These are phyloP conservation scores for Aspergillus fijiensis DNA, from an alignment of 2,329 filamentous ascomycete genomes.

Conservation along the genomic window DNA sequence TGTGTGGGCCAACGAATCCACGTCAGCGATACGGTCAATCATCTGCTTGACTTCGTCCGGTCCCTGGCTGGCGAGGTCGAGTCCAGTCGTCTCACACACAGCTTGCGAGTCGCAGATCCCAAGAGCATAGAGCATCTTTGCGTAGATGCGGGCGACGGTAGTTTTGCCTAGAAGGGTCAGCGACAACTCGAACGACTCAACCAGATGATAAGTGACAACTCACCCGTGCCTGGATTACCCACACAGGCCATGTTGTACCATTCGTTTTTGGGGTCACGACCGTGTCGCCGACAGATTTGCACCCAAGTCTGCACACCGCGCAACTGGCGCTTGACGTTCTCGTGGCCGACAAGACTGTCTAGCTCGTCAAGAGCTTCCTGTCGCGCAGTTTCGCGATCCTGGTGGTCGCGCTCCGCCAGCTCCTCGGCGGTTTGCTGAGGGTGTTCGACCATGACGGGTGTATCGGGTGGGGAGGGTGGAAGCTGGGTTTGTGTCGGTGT, in stretches of 20 bases:
- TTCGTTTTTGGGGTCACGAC: slow-evolving; percentile 20
- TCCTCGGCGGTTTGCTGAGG: slow-evolving; percentile 4
- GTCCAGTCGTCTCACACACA: slow-evolving; percentile 15
- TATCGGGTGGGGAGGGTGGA: not conserved
- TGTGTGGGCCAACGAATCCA: slow-evolving; percentile 8
- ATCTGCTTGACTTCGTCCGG: slow-evolving; percentile 9
- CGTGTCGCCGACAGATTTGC: slow-evolving; percentile 22
- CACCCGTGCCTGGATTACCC: slow-evolving; percentile 22
- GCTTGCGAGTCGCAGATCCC: slow-evolving; percentile 16
- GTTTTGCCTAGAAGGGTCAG: slow-evolving; percentile 13
- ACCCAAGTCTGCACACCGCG: slow-evolving; percentile 22
- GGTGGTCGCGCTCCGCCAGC: slow-evolving; percentile 9
- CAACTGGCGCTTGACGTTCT: slow-evolving; percentile 22
- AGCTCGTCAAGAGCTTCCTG: slow-evolving; percentile 17
- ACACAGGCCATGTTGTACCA: slow-evolving; percentile 24
- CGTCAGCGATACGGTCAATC: slow-evolving; percentile 12
- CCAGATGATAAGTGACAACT: not conserved
- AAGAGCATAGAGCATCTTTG: slow-evolving; percentile 22
- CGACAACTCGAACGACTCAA: not conserved
- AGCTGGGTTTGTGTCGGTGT: not conserved
- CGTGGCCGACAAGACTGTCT: slow-evolving; percentile 16
- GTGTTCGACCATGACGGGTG: not conserved
- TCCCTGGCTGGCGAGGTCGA: slow-evolving; percentile 16
- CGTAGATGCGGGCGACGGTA: slow-evolving; percentile 20
- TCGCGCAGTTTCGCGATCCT: slow-evolving; percentile 12